A percentile compares a stretch with the other conserved stretches of the same genome.
Evolutionary conservation across 306 rosid species (phyloP).

Genomic region (Hippophae rhamnoides): DNA sequence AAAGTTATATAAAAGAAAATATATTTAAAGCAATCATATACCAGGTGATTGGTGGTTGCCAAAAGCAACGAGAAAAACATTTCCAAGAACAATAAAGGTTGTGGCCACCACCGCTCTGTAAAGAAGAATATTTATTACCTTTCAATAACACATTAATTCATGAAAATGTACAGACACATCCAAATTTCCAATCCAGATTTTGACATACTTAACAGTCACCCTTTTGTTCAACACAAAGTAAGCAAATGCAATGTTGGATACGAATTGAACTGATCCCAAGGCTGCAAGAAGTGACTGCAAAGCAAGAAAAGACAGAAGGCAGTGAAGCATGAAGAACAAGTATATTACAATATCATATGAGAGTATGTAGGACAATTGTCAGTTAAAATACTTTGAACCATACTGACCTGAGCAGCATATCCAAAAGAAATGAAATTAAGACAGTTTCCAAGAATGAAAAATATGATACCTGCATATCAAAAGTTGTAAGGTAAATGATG

Average conservation of each 20-base stretch:
- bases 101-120: conserved; percentile 92
- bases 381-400: not conserved
- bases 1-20: conserved; percentile 5
- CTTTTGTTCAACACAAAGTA: conserved; percentile 89
- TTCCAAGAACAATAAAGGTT: conserved; percentile 92
- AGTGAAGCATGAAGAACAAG: conserved; percentile 3
- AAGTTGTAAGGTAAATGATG: conserved; percentile 9
- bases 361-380: no score
- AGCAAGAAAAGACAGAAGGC: not conserved
- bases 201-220: conserved; percentile 86
- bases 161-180: not conserved
- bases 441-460: conserved; percentile 85
- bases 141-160: not conserved
- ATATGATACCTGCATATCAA: conserved; percentile 56
- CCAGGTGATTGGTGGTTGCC: conserved; percentile 99
- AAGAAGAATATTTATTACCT: conserved; percentile 17
- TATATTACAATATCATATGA: no score
- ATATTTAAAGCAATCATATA: conserved; percentile 25
- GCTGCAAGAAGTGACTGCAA: conserved; percentile 98
- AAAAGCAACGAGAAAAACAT: conserved; percentile 83
- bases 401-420: conserved; percentile 92
- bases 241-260: conserved; percentile 93
- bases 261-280: conserved; percentile 90
- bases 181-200: conserved; percentile 26
- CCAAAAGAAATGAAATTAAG: conserved; percentile 90